Evolutionary conservation across 2,329 filamentous ascomycete genomes (phyloP).

Genomic region (Neoscytalidium dimidiatum): DNA sequence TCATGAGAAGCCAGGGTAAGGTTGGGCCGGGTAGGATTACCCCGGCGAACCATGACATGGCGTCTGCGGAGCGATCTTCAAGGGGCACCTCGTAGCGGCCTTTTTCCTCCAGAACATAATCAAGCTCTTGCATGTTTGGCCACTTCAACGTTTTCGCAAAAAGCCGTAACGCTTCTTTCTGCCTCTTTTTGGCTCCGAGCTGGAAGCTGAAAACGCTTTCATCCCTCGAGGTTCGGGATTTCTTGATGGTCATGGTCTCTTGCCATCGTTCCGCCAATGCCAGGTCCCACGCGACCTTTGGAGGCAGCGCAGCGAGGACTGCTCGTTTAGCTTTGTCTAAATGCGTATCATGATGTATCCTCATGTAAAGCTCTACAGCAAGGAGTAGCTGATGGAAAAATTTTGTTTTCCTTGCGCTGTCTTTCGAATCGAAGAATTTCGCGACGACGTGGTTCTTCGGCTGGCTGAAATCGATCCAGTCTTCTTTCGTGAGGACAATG

Average conservation of each 20-base stretch:
- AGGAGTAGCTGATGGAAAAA: conserved; percentile 80
- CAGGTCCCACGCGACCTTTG: conserved; percentile 71
- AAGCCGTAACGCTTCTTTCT: conserved; percentile 67
- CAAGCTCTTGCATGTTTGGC: conserved; percentile 69
- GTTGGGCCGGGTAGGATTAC: conserved; percentile 70
- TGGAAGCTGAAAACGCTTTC: conserved; percentile 59
- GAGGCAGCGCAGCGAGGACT: conserved; percentile 65
- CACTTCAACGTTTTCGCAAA: conserved; percentile 75
- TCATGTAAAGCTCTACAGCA: conserved; percentile 69
- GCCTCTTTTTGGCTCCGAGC: conserved; percentile 65
- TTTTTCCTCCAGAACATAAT: conserved; percentile 62
- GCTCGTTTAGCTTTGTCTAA: conserved; percentile 65
- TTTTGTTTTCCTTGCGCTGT: conserved; percentile 59
- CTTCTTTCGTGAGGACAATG: conserved; percentile 65
- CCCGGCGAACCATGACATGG: conserved; percentile 77
- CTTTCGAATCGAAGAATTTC: conserved; percentile 65
- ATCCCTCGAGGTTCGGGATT: conserved; percentile 50
- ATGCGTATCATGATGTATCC: conserved; percentile 66
- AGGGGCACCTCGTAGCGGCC: conserved; percentile 49
- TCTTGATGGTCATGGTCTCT: conserved; percentile 68
- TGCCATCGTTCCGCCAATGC: conserved; percentile 74
- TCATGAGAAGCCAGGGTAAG: conserved; percentile 77
- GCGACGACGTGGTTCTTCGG: conserved; percentile 73
- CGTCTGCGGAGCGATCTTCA: conserved; percentile 68
- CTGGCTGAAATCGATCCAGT: conserved; percentile 74